Evolutionary conservation across 2,329 filamentous ascomycete genomes (phyloP).

Genomic region (Polytolypa hystricis): DNA sequence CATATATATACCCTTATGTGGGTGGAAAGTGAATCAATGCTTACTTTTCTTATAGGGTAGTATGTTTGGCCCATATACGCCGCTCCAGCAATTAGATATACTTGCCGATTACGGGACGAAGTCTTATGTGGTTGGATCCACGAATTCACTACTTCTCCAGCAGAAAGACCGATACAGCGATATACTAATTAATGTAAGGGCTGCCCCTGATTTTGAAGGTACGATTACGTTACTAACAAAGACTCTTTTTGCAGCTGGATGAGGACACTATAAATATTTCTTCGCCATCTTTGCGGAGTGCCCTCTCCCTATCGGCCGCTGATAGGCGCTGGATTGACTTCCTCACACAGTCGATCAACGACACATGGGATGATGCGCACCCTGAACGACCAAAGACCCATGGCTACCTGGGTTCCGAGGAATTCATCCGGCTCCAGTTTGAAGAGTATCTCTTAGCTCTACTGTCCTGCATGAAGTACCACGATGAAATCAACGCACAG

Average conservation of each 20-base stretch:
- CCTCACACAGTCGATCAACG: conserved; percentile 81
- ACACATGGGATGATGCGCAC: conserved; percentile 92
- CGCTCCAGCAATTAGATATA: conserved; percentile 87
- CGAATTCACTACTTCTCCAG: conserved; percentile 84
- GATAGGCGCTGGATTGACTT: conserved; percentile 96
- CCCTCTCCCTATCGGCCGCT: conserved; percentile 67
- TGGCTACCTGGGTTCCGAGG: conserved; percentile 89
- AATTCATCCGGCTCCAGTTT: conserved; percentile 93
- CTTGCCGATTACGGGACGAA: conserved; percentile 90
- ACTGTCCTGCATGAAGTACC: conserved; percentile 81
- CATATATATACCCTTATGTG: too few species aligned
- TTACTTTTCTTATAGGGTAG: conserved; percentile 56
- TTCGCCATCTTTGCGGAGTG: conserved; percentile 63
- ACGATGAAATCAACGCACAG: conserved; percentile 42
- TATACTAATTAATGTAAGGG: conserved; percentile 67
- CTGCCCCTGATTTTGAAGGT: too few species aligned
- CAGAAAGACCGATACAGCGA: conserved; percentile 95
- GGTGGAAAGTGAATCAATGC: too few species aligned
- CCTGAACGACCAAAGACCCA: conserved; percentile 84
- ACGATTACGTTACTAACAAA: too few species aligned
- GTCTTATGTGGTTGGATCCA: conserved; percentile 94
- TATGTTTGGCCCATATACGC: conserved; percentile 92
- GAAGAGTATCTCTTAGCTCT: conserved; percentile 91
- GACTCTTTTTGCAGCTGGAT: conserved; percentile 48
- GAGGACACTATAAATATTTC: conserved; percentile 76